phyloP scores from a whole-genome alignment of 148 eudicot genomes.

The Vaccinium vitisidaea region DNA sequence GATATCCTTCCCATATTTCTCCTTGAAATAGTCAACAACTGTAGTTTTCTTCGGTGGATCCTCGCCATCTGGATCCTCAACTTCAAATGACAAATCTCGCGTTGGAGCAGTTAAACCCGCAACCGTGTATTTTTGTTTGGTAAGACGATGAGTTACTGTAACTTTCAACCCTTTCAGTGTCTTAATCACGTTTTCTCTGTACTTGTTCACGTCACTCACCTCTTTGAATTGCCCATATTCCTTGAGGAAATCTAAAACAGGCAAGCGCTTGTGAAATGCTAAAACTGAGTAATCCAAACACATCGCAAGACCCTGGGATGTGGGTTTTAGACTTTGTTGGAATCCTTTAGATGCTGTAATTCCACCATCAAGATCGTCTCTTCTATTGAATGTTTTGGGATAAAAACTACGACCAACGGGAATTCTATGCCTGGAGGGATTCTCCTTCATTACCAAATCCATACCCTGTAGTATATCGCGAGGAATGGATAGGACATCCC shows the following conservation, averaged over 20 bases:
- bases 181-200: conserved; percentile 15
- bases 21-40: conserved; percentile 51
- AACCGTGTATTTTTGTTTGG: conserved; percentile 52
- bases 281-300: conserved; percentile 71
- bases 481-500: conserved; percentile 35
- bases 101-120: conserved; percentile 48
- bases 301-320: conserved; percentile 51
- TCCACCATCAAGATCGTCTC: conserved; percentile 32
- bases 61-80: conserved; percentile 45
- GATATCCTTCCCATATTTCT: conserved; percentile 41
- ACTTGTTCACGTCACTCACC: conserved; percentile 17
- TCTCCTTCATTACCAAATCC: conserved; percentile 78
- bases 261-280: conserved; percentile 50
- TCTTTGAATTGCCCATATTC: conserved; percentile 29
- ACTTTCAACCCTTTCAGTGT: conserved; percentile 53
- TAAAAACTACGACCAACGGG: conserved; percentile 41
- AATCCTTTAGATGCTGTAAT: conserved; percentile 55
- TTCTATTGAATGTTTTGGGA: conserved; percentile 9
- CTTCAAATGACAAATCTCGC: conserved; percentile 33
- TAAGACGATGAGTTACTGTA: conserved; percentile 55
- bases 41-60: conserved; percentile 21
- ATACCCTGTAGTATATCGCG: conserved; percentile 67
- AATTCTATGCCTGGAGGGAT: conserved; percentile 45
- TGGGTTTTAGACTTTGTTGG: conserved; percentile 53
- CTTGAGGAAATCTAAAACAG: conserved; percentile 52